Percentiles rank a stretch among this genome's conserved stretches.
Evolutionary conservation across 129 eudicot genomes (phyloP).

Genomic region (Deinandra increscens): DNA sequence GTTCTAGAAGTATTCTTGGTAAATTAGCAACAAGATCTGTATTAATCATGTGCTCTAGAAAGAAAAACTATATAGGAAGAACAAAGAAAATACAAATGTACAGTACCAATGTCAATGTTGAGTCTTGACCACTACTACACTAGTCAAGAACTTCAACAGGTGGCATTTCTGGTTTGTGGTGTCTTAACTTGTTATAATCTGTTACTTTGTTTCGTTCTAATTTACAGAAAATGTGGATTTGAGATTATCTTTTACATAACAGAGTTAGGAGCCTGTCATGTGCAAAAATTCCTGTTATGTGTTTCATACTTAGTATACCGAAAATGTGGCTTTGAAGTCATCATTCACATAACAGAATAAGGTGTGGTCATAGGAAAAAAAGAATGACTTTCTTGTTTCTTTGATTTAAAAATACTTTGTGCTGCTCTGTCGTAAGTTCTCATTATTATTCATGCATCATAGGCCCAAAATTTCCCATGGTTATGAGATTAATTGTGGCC

Average conservation of each 20-base stretch:
- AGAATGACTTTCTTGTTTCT: not conserved
- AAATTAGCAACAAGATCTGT: not conserved
- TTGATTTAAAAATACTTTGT: slow-evolving; percentile 4
- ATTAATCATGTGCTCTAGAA: no score
- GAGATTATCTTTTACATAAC: slow-evolving; percentile 13
- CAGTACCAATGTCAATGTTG: no score
- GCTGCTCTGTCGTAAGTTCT: not conserved
- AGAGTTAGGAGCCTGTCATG: not conserved
- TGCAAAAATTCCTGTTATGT: not conserved
- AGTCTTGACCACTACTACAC: not conserved
- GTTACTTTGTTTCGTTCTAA: not conserved
- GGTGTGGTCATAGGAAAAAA: slow-evolving; percentile 9
- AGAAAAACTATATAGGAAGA: no score
- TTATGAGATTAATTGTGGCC: not conserved
- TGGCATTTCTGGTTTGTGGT: not conserved
- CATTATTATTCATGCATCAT: slow-evolving; percentile 5
- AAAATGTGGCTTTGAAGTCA: slow-evolving; percentile 14
- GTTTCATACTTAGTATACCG: not conserved
- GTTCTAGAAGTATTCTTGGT: not conserved
- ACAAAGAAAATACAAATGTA: not conserved
- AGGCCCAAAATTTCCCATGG: not conserved
- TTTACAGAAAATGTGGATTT: slow-evolving; percentile 5
- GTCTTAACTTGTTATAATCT: not conserved
- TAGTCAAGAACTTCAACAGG: not conserved
- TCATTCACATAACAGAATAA: slow-evolving; percentile 13